These are phyloP conservation scores for Fagopyrum esculentum DNA, from an alignment of 148 eudicot genomes.

Conservation along the genomic window DNA sequence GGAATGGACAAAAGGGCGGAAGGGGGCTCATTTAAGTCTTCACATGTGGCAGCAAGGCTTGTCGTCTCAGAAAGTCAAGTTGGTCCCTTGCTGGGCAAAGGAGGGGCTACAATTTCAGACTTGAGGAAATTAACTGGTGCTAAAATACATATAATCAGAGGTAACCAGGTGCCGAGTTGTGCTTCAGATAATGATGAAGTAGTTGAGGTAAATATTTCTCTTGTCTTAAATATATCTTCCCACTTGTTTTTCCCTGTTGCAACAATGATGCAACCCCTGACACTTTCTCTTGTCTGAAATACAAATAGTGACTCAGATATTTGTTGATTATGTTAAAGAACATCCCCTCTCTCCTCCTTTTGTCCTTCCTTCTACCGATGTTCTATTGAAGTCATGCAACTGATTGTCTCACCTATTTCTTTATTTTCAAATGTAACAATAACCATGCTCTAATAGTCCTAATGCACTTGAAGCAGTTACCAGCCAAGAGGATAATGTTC, in stretches of 20 bases:
- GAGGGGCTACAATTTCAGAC: constrained; percentile 61
- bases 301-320: background rate
- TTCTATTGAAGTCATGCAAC: background rate
- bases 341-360: background rate
- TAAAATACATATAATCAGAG: constrained; percentile 39
- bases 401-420: background rate
- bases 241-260: background rate
- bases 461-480: background rate
- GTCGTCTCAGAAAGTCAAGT: constrained; percentile 43
- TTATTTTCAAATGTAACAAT: background rate
- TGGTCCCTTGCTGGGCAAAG: constrained; percentile 76
- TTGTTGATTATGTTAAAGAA: background rate
- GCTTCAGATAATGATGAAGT: constrained; percentile 49
- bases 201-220: constrained; percentile 48
- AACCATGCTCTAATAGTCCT: background rate
- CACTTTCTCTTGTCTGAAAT: background rate
- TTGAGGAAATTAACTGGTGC: constrained; percentile 71
- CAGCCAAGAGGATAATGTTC: background rate
- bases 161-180: constrained; percentile 52
- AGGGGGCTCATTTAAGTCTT: constrained; percentile 25
- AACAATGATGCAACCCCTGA: constrained; percentile 4
- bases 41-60: constrained; percentile 41
- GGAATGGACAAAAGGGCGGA: constrained; percentile 38
- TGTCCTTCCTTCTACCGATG: background rate
- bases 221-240: background rate